Percentiles rank a stretch among this genome's conserved stretches.
Conservation (phyloP, 768 basidiomycete species). For the Hortiboletus flavorubellus region DNA sequence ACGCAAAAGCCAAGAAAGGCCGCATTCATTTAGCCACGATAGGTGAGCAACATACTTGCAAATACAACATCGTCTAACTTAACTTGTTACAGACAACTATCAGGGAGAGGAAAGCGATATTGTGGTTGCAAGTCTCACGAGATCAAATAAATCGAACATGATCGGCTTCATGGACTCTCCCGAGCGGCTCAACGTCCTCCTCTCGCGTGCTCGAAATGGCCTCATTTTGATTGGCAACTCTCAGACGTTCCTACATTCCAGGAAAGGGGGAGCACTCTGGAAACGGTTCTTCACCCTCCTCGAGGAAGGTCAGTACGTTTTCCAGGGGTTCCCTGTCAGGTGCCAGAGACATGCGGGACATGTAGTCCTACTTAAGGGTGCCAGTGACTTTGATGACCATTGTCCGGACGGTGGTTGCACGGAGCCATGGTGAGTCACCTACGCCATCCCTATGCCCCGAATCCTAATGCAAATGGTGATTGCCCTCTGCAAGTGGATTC, state of each 20-base stretch:
- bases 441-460: no score
- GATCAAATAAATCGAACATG: conserved; percentile 52
- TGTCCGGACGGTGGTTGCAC: conserved; percentile 64
- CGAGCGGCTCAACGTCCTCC: conserved; percentile 65
- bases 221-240: conserved; percentile 66
- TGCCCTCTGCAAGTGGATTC: conserved; percentile 1
- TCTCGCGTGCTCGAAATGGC: conserved; percentile 63
- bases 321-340: conserved; percentile 45
- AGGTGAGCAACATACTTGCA: conserved; percentile 35
- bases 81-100: conserved; percentile 55
- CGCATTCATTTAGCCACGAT: conserved; percentile 61
- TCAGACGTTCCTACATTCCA: conserved; percentile 46
- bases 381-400: conserved; percentile 48
- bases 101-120: conserved; percentile 75
- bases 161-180: conserved; percentile 73
- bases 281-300: conserved; percentile 8
- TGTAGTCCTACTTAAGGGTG: conserved; percentile 35
- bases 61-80: not conserved
- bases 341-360: conserved; percentile 53
- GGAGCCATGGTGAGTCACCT: conserved; percentile 48
- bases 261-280: conserved; percentile 16
- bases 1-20: conserved; percentile 36
- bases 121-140: conserved; percentile 55
- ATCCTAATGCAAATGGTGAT: not conserved
- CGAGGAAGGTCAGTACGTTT: conserved; percentile 7